A percentile compares a stretch with the other conserved stretches of the same genome.
Evolutionary conservation across 2,329 filamentous ascomycete species (phyloP).

Genomic region (Didymella lethalis): DNA sequence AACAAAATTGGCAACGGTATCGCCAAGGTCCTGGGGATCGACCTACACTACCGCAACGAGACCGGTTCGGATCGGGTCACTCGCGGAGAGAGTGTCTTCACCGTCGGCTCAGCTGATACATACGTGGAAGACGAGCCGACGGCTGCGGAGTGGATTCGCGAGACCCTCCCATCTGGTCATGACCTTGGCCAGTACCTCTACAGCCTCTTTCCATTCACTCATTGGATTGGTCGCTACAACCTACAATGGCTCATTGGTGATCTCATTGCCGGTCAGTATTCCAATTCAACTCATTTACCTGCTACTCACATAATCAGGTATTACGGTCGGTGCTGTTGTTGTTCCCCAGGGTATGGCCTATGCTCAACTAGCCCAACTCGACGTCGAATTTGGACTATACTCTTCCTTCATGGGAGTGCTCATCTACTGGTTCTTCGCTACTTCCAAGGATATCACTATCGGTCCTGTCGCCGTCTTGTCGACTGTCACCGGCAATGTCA

Average conservation of each 20-base stretch:
- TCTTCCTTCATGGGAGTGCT: slow-evolving; percentile 96
- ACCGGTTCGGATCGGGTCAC: slow-evolving; percentile 68
- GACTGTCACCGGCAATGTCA: slow-evolving; percentile 82
- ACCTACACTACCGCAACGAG: slow-evolving; percentile 73
- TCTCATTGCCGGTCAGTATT: slow-evolving; percentile 78
- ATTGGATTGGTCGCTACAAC: slow-evolving; percentile 93
- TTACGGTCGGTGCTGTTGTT: slow-evolving; percentile 79
- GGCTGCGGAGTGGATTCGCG: slow-evolving; percentile 72
- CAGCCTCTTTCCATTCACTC: slow-evolving; percentile 83
- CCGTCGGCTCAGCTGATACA: slow-evolving; percentile 72
- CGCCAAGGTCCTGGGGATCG: slow-evolving; percentile 84
- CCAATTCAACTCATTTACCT: too few relatives aligned
- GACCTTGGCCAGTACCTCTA: slow-evolving; percentile 68
- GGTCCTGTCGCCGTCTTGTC: slow-evolving; percentile 96
- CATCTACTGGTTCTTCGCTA: slow-evolving; percentile 98
- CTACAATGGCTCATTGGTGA: slow-evolving; percentile 87
- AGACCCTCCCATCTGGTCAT: slow-evolving; percentile 66
- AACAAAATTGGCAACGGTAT: slow-evolving; percentile 73
- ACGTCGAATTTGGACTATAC: slow-evolving; percentile 84
- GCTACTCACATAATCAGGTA: slow-evolving; percentile 55
- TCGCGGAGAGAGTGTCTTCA: slow-evolving; percentile 81
- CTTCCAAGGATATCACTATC: slow-evolving; percentile 98
- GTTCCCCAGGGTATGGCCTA: slow-evolving; percentile 99
- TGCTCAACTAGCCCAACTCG: slow-evolving; percentile 79
- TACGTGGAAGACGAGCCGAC: slow-evolving; percentile 87